These are phyloP conservation scores for Termitomyces sp. DNA, from an alignment of 768 basidiomycete species.

Conservation along the genomic window DNA sequence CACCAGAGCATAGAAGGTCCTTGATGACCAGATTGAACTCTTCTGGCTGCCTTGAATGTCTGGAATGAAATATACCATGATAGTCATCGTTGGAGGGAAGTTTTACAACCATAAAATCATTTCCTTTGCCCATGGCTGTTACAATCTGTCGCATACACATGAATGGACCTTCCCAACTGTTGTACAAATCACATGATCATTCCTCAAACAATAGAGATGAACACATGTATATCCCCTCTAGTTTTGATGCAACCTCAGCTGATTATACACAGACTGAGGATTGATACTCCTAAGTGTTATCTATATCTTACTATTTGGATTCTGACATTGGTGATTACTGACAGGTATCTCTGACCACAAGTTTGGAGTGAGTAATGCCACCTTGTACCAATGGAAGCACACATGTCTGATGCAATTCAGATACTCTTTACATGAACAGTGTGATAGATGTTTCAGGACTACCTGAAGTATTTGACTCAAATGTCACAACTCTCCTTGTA, in stretches of 20 bases:
- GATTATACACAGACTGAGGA: too few relatives aligned
- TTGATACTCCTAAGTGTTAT: too few relatives aligned
- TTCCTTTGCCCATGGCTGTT: not conserved
- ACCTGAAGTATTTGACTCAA: too few relatives aligned
- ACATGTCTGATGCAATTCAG: not conserved
- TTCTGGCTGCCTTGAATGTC: not conserved
- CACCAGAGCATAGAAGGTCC: not conserved
- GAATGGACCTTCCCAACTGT: too few relatives aligned
- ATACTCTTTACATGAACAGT: too few relatives aligned
- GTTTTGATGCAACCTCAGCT: too few relatives aligned
- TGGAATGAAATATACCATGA: not conserved
- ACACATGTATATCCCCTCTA: too few relatives aligned
- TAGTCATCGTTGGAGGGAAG: not conserved
- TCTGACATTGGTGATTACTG: not conserved
- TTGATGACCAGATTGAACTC: not conserved
- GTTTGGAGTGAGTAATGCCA: not conserved
- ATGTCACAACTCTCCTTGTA: not conserved
- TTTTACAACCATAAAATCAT: not conserved
- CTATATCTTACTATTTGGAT: too few relatives aligned
- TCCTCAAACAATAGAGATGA: too few relatives aligned
- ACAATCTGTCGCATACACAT: too few relatives aligned
- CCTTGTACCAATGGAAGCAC: not conserved
- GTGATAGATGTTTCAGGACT: too few relatives aligned
- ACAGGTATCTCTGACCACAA: not conserved
- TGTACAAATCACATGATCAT: too few relatives aligned